Evolutionary conservation across 2,329 filamentous ascomycete species (phyloP).

Genomic region (Beauveria bassiana): DNA sequence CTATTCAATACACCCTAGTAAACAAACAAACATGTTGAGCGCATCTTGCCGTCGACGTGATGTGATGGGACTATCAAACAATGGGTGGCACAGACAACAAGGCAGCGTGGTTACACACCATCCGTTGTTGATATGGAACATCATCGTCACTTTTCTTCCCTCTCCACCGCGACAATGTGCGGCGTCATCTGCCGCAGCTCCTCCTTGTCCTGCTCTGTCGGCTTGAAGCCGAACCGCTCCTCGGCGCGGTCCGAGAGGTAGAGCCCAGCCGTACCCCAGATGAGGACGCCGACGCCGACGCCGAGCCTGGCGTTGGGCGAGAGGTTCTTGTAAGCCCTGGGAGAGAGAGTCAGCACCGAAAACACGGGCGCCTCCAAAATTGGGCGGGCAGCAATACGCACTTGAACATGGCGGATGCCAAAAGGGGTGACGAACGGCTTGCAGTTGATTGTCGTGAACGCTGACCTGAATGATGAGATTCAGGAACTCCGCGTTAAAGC

Average conservation of each 20-base stretch:
- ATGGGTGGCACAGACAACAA: neutral
- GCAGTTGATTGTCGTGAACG: too few relatives aligned
- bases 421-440: too few relatives aligned
- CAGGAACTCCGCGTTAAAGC: too few relatives aligned
- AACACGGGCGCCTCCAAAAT: too few relatives aligned
- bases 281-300: constrained; percentile 67
- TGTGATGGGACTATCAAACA: neutral
- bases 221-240: constrained; percentile 62
- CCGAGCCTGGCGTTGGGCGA: constrained; percentile 61
- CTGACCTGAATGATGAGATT: too few relatives aligned
- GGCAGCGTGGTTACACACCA: neutral
- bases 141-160: constrained; percentile 1
- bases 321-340: constrained; percentile 63
- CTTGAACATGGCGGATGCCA: too few relatives aligned
- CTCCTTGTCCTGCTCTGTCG: constrained; percentile 66
- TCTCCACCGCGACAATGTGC: constrained; percentile 53
- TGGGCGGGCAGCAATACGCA: too few relatives aligned
- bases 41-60: neutral
- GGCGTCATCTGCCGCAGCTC: constrained; percentile 55
- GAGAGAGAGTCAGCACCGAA: neutral
- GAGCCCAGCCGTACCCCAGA: constrained; percentile 69
- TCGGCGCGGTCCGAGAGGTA: constrained; percentile 66
- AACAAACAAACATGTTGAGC: neutral
- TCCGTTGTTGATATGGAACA: neutral
- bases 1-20: constrained; percentile 2